These are phyloP conservation scores for Pichia phayaonensis DNA, from an alignment of 805 yeast genomes.

Conservation along the genomic window DNA sequence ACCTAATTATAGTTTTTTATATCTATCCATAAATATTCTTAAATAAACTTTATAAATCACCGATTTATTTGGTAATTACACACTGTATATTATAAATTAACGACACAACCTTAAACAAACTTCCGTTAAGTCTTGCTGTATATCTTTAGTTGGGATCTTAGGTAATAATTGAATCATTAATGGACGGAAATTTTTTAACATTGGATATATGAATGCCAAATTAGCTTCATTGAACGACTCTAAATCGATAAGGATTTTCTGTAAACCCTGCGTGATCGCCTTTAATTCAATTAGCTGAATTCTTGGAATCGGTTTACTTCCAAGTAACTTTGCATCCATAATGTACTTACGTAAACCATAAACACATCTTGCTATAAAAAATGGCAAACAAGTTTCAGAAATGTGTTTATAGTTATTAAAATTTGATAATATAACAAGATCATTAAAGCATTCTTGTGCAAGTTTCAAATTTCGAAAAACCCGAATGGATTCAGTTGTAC, in stretches of 20 bases:
- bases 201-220: neutral
- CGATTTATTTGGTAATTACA: neutral
- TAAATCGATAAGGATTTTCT: neutral
- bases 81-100: neutral
- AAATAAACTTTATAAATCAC: neutral
- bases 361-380: conserved; percentile 49
- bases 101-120: neutral
- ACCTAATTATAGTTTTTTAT: neutral
- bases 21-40: neutral
- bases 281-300: conserved; percentile 59
- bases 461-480: conserved; percentile 38
- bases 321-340: conserved; percentile 52
- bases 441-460: conserved; percentile 48
- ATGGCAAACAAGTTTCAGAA: conserved; percentile 33
- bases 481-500: conserved; percentile 49
- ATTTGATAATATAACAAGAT: conserved; percentile 38
- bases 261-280: conserved; percentile 38
- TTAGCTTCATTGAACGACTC: neutral
- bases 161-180: neutral
- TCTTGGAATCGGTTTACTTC: conserved; percentile 57
- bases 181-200: neutral
- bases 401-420: conserved; percentile 17
- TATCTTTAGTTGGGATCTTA: neutral
- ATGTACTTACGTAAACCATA: conserved; percentile 56
- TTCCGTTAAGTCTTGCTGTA: neutral